Base-by-base conservation (phyloP, 768 basidiomycete genomes). In the Tulasnella calospora region DNA sequence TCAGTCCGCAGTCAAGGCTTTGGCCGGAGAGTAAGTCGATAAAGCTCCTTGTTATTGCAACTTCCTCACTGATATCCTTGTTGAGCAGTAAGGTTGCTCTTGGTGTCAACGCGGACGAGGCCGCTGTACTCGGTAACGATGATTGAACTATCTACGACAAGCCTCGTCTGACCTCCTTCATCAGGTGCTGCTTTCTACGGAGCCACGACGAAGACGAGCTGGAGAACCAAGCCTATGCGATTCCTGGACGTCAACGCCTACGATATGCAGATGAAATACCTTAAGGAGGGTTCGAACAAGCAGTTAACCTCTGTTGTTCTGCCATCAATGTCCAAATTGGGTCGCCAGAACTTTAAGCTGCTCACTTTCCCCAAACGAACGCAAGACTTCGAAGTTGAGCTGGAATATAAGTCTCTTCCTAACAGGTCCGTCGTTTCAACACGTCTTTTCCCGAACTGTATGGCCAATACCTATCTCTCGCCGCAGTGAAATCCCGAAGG, bases 61-160 rank as follows among this genome's bases (percentile, higher is more conserved):
- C 8, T 0, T 71, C 71, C 71, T 9, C 36, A 12, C 51, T 77
- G 10, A 44, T 36, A 79, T 46, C 19, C n/a, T 44, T 47, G 21
- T 75, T 21, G 74, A 92, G 91, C 71, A 89, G 91, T 74, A 94
- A 94, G 84, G 92, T 99, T 78, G 94, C 97, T 7, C 88, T 92
- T 82, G 99, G 98, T 81, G 94, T 99, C 79, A 99, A 99, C 83
- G 92, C 97, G 0, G 98, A 99, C 83, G 98, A 99, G 85, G 94
- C 95, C 0, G 94, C 93, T 35, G 97, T 98, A 27, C 89, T 99
- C 67, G 95, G 92, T 87, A 83, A 30, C 81, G 72, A 51, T 30
- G 3, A 19, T 13, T 17, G 38, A 71, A 33, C 23, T 40, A 5
- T 23, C 19, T 57, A 10, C 44, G 55, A 10, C 19, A n/a, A 61